Percentiles rank a stretch among this genome's conserved stretches.
Evolutionary conservation across 2,329 filamentous ascomycete genomes (phyloP).

Genomic region (Diaporthe sp.): DNA sequence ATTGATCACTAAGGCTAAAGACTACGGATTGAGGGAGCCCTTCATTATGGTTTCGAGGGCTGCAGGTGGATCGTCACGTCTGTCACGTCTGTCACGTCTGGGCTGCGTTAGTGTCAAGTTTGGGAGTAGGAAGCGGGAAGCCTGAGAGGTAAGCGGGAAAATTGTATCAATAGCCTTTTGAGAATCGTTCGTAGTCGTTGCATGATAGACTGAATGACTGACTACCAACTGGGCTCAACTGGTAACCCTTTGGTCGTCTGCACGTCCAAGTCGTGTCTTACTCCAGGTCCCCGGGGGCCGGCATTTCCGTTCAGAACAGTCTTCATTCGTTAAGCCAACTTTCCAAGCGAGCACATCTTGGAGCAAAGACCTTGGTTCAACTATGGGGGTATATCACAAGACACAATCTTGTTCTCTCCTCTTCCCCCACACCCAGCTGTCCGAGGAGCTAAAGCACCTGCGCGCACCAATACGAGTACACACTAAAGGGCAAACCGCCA

Average conservation of each 20-base stretch:
- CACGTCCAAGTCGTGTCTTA: background rate
- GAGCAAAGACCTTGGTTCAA: slow-evolving; percentile 3
- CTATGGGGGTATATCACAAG: slow-evolving; percentile 18
- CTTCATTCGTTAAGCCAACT: background rate
- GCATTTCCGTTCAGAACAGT: background rate
- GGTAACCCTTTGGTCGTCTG: background rate
- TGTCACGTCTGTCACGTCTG: background rate
- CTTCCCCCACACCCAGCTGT: background rate
- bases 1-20: slow-evolving; percentile 71
- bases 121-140: too few relatives aligned
- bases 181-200: background rate
- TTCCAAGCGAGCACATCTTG: background rate
- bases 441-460: background rate
- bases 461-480: background rate
- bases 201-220: background rate
- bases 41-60: background rate
- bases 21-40: background rate
- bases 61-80: background rate
- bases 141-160: background rate
- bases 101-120: background rate
- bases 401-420: background rate
- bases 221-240: background rate
- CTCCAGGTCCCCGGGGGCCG: background rate
- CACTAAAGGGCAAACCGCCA: background rate
- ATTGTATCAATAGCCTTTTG: background rate